Evolutionary conservation across 1,284 basidiomycete species (phyloP), one percentile per base, ranked within the genome.

Genomic region (Lignosus rhinocerotis): DNA sequence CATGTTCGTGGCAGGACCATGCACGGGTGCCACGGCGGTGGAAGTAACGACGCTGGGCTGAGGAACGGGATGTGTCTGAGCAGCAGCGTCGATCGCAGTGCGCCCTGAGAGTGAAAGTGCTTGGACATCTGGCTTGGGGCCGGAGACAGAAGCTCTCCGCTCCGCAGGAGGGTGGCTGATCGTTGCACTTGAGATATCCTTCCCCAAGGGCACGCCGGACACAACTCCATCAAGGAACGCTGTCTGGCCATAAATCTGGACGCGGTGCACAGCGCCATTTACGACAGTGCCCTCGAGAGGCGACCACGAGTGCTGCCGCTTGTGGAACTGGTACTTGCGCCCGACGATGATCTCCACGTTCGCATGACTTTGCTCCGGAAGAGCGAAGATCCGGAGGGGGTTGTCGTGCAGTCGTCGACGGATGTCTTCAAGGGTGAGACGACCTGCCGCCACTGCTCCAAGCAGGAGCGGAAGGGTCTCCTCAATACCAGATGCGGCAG

Each of bases 291-390:
- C 82, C 34, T 88, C 83, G 36, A 98, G 75, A 5, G 96, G 96
- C 19, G 96, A 96, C 96, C 96, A 99, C 44, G 78, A 76, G 16
- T 76, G 61, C 36, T 74, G 67, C 30, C 77, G 77, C 50, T 73
- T 73, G 7, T 71, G 72, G 70, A 93, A 94, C 39, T 78, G 79
- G 21, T 85, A 80, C 58, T 83, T 83, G 54, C 96, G 85, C 65
- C 92, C 92, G 44, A 96, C 80, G 64, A 97, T 93, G 45, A 98
- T 92, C 72, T 99, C 97, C 48, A 98, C 93, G 67, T 90, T 91
- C 1, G 95, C 95, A 63, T 94, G 84, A 8, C 85, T 70, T 71
- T 94, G 93, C 57, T 96, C 93, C 1, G 93, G 87, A 12, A 99
- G 81, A 46, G 90, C 89, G 69, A 99, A 98, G 72, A 99, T 98